Evolutionary conservation across 169 alveolate genomes (phyloP).

Genomic region (Plasmodium billcollinsi): DNA sequence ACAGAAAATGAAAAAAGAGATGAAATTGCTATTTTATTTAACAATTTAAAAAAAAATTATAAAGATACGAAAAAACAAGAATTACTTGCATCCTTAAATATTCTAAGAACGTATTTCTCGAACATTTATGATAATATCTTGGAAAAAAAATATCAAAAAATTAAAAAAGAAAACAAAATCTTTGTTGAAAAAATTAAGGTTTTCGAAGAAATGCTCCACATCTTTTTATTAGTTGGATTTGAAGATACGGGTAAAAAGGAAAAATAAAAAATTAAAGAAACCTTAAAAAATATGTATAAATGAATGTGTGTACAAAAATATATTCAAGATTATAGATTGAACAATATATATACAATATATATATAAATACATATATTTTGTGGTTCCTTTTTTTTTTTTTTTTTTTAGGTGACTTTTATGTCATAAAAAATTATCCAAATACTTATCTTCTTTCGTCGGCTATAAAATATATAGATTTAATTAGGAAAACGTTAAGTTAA

Average conservation of each 20-base stretch:
- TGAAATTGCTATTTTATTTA: constrained; percentile 72
- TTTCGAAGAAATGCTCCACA: constrained; percentile 60
- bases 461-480: constrained; percentile 62
- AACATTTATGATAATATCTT: constrained; percentile 59
- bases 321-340: neutral
- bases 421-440: constrained; percentile 56
- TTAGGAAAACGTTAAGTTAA: constrained; percentile 28
- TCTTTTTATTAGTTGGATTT: constrained; percentile 71
- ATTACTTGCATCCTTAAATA: constrained; percentile 32
- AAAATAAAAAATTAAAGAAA: neutral
- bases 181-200: constrained; percentile 63
- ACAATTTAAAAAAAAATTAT: constrained; percentile 66
- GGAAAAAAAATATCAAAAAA: constrained; percentile 69
- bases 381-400: neutral
- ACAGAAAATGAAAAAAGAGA: constrained; percentile 74
- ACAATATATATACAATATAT: neutral
- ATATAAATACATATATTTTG: neutral
- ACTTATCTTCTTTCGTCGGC: constrained; percentile 69
- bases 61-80: constrained; percentile 61
- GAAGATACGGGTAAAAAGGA: constrained; percentile 60
- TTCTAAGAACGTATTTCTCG: constrained; percentile 45
- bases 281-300: neutral
- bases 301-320: neutral
- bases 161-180: constrained; percentile 67
- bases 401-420: constrained; percentile 65